A percentile compares a stretch with the other conserved stretches of the same genome.
phyloP scores from a whole-genome alignment of 495 filamentous ascomycete species.

The Penicillium taxi region DNA sequence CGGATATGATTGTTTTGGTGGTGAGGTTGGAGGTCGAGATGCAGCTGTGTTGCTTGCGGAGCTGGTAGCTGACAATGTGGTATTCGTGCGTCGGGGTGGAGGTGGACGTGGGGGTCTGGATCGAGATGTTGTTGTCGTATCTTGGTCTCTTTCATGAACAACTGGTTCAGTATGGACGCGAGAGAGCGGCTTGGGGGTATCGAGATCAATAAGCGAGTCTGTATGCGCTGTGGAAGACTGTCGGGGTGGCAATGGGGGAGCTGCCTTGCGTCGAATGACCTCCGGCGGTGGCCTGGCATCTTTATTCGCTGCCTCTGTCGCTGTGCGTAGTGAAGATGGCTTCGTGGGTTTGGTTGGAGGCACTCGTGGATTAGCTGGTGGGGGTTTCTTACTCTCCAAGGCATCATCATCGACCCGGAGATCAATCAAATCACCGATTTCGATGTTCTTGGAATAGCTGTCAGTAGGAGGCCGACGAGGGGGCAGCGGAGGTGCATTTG shows the following conservation, averaged over 20 bases:
- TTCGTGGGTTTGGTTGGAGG: constrained; percentile 60
- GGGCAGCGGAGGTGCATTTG: constrained; percentile 30
- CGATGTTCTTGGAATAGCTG: constrained; percentile 22
- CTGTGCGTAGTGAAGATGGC: constrained; percentile 53
- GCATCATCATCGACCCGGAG: constrained; percentile 49
- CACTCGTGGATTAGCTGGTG: constrained; percentile 8
- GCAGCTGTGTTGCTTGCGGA: constrained; percentile 9
- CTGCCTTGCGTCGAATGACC: constrained; percentile 34
- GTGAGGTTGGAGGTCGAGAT: constrained; percentile 7
- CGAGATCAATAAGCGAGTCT: constrained; percentile 12
- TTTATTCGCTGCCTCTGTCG: neutral
- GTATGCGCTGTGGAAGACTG: constrained; percentile 20
- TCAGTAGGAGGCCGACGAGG: constrained; percentile 23
- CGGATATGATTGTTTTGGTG: constrained; percentile 25
- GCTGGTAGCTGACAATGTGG: constrained; percentile 12
- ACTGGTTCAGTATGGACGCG: constrained; percentile 10
- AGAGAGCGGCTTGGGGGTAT: constrained; percentile 10
- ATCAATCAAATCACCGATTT: constrained; percentile 56
- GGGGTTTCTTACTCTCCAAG: constrained; percentile 13
- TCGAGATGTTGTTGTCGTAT: constrained; percentile 6
- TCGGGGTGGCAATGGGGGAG: constrained; percentile 38
- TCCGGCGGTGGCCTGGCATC: constrained; percentile 6
- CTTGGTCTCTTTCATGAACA: constrained; percentile 1
- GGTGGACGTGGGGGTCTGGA: constrained; percentile 25
- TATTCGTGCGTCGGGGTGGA: constrained; percentile 32